Evolutionary conservation across 768 basidiomycete genomes (phyloP), one percentile per base, ranked within the genome.

Genomic region (Leucocoprinus leucothites): DNA sequence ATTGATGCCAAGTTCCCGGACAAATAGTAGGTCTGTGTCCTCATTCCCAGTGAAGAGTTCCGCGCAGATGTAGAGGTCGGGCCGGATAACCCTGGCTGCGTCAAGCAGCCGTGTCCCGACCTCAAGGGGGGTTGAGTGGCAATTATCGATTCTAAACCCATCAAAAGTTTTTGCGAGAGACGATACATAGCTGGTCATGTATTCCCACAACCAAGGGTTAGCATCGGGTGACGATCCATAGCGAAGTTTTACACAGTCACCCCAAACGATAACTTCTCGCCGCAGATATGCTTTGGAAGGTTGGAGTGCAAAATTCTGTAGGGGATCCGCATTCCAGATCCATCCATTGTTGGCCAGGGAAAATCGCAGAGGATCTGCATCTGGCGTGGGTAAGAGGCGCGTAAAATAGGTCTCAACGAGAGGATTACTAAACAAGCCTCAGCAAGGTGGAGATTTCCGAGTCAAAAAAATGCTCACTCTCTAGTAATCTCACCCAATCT

Each of bases 141-240:
- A 97, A 66, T 99, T 99, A 72, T 99, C 97, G 63, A 99, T 88
- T 25, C 97, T 84, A 81, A 99, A 99, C 9, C 97, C 97, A 57
- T 98, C 89, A 66, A 98, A 99, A 7, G 82, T 80, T 36, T 72
- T 73, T 0, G 96, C 97, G 24, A 98, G 86, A 8, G 78, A 77
- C 47, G 78, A 79, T 54, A 94, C 91, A 62, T 99, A 98, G 51
- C 76, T 72, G 9, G 79, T 86, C 85, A 98, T 98, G 70, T 94
- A 87, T 31, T 81, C 67, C 97, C 97, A 99, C 41, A 98, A 74
- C 91, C 91, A 98, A 0, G 94, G 94, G 68, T 95, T 97, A 59
- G 87, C 86, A 0, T 80, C 73, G 1, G 89, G 88, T 6, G 79
- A 79, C 14, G 81, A 76, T 2, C 97, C 97, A 64, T 97, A 99